phyloP scores from a whole-genome alignment of 306 rosid genomes.

The Quercus agrifolia region DNA sequence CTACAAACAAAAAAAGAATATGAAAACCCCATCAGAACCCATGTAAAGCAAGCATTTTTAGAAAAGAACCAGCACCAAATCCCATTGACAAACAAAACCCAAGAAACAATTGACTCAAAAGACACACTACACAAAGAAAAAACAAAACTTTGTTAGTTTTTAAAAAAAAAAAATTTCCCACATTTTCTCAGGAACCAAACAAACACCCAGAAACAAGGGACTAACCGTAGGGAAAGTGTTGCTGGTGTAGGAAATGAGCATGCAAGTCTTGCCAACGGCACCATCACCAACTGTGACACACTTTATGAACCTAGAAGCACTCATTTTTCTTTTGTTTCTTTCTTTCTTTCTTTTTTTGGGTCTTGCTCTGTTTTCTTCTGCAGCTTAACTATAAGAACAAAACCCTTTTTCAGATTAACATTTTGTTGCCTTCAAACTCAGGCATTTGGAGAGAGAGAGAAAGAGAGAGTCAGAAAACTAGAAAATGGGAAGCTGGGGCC shows the following conservation, averaged over 20 bases:
- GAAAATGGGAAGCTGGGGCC: constrained; percentile 25
- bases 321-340: constrained; percentile 40
- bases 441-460: constrained; percentile 13
- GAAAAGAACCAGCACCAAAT: background rate
- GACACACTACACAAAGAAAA: constrained; percentile 16
- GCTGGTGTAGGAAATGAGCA: constrained; percentile 98
- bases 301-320: constrained; percentile 92
- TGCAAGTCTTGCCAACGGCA: constrained; percentile 96
- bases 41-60: background rate
- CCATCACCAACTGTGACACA: constrained; percentile 97
- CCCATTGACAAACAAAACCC: constrained; percentile 11
- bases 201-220: background rate
- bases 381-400: background rate
- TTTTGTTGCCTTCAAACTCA: constrained; percentile 12
- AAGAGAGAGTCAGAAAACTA: background rate
- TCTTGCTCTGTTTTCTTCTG: constrained; percentile 8
- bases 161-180: background rate
- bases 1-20: background rate
- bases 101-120: constrained; percentile 10
- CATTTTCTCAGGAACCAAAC: constrained; percentile 11
- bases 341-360: background rate
- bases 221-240: constrained; percentile 94
- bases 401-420: constrained; percentile 36
- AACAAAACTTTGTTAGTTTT: background rate
- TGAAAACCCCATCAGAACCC: background rate